Conservation (phyloP, 2,329 filamentous ascomycete genomes). For the Diaporthe vexans region DNA sequence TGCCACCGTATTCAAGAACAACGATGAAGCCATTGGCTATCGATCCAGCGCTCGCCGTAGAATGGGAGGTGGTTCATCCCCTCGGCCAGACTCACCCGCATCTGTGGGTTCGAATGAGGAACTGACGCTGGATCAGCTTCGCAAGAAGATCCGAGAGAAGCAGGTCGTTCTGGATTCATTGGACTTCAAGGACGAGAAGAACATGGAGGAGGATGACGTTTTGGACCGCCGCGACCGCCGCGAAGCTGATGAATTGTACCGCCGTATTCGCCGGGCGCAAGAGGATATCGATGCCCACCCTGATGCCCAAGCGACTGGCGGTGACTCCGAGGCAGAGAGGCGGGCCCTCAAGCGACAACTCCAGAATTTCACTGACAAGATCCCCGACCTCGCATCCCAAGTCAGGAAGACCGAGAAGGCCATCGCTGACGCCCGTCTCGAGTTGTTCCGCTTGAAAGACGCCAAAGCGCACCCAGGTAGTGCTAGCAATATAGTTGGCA, state of each 20-base stretch:
- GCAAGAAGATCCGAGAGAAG: conserved; percentile 94
- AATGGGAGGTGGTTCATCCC: conserved; percentile 79
- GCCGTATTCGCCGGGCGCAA: conserved; percentile 90
- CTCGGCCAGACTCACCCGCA: conserved; percentile 82
- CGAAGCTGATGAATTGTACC: conserved; percentile 94
- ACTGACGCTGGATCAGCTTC: conserved; percentile 85
- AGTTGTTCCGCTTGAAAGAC: conserved; percentile 93
- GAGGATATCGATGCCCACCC: conserved; percentile 96
- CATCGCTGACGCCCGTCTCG: conserved; percentile 91
- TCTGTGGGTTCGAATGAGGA: conserved; percentile 83
- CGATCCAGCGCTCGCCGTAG: conserved; percentile 93
- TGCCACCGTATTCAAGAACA: conserved; percentile 96
- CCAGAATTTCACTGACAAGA: conserved; percentile 87
- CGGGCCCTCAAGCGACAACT: conserved; percentile 89
- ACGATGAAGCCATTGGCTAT: conserved; percentile 93
- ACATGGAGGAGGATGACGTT: conserved; percentile 90
- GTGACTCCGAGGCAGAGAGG: conserved; percentile 90
- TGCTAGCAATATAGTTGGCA: conserved; percentile 86
- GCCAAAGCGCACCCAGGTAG: conserved; percentile 91
- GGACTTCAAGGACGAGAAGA: conserved; percentile 94
- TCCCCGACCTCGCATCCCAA: conserved; percentile 92
- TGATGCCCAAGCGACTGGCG: conserved; percentile 76
- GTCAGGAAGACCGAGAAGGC: conserved; percentile 91
- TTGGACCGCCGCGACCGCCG: conserved; percentile 91
- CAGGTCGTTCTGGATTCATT: conserved; percentile 95